These are phyloP conservation scores for Pythium brachiatum DNA, from an alignment of 352 stramenopile species.

Conservation along the genomic window DNA sequence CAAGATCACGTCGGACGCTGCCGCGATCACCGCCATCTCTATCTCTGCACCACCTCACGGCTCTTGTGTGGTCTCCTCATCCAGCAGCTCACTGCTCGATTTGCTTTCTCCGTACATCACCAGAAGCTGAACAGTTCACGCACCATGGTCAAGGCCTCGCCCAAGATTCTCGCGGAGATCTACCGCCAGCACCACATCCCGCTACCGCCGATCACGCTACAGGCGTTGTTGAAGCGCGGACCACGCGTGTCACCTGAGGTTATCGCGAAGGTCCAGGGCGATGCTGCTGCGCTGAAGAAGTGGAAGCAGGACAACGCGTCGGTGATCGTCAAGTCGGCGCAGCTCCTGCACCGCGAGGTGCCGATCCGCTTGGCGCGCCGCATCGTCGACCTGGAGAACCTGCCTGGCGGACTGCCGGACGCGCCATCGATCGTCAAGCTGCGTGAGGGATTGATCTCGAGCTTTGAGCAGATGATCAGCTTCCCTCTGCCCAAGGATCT, in stretches of 20 bases:
- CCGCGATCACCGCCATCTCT: background rate
- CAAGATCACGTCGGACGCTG: slow-evolving; percentile 19
- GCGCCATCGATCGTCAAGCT: slow-evolving; percentile 58
- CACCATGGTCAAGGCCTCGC: slow-evolving; percentile 36
- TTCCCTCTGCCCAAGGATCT: slow-evolving; percentile 55
- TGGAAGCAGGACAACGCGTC: slow-evolving; percentile 69
- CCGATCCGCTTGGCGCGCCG: slow-evolving; percentile 76
- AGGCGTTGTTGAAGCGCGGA: slow-evolving; percentile 68
- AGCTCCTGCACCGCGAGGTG: slow-evolving; percentile 74
- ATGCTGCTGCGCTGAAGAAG: slow-evolving; percentile 41
- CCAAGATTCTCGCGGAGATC: slow-evolving; percentile 75
- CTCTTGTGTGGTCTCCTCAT: too few relatives aligned
- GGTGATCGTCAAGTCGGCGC: slow-evolving; percentile 74
- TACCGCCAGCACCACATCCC: slow-evolving; percentile 84
- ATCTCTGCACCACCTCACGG: too few relatives aligned
- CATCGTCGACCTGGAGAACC: slow-evolving; percentile 82
- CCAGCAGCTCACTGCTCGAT: background rate
- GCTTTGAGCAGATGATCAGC: slow-evolving; percentile 69
- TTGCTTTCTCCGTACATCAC: background rate
- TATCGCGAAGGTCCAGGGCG: slow-evolving; percentile 45
- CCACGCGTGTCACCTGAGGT: slow-evolving; percentile 45
- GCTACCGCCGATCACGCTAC: slow-evolving; percentile 75
- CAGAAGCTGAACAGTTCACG: background rate
- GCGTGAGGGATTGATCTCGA: slow-evolving; percentile 58
- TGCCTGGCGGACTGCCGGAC: slow-evolving; percentile 63